These are phyloP conservation scores for Naganishia sp. DNA, from an alignment of 1,284 basidiomycete genomes.

Conservation along the genomic window DNA sequence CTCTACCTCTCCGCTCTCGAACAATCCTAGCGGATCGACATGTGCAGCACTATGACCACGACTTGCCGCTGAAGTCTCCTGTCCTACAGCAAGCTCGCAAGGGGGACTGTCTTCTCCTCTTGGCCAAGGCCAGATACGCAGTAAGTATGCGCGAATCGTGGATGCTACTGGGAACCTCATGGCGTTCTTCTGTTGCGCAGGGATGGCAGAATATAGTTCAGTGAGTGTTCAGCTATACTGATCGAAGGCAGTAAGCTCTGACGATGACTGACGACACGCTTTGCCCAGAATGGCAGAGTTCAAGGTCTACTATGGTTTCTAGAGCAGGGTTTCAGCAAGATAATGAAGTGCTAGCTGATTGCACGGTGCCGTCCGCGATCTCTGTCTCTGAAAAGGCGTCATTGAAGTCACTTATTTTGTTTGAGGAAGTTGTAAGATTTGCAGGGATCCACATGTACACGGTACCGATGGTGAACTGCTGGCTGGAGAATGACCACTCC, in stretches of 20 bases:
- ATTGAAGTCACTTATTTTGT: too few relatives aligned
- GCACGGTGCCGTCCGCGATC: too few relatives aligned
- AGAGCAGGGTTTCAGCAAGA: too few relatives aligned
- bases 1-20: background rate
- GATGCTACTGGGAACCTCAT: background rate
- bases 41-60: slow-evolving; percentile 13
- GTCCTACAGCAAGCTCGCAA: slow-evolving; percentile 24
- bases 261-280: too few relatives aligned
- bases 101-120: slow-evolving; percentile 26
- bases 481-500: too few relatives aligned
- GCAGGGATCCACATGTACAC: too few relatives aligned
- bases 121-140: slow-evolving; percentile 26
- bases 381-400: too few relatives aligned
- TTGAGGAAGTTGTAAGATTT: too few relatives aligned
- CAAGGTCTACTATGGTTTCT: slow-evolving; percentile 22
- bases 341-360: too few relatives aligned
- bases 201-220: slow-evolving; percentile 33
- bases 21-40: slow-evolving; percentile 11
- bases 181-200: background rate
- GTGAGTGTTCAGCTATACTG: slow-evolving; percentile 3
- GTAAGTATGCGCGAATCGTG: background rate
- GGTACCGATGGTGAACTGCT: too few relatives aligned
- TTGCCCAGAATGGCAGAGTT: slow-evolving; percentile 13
- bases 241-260: too few relatives aligned
- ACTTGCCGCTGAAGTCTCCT: slow-evolving; percentile 9